phyloP scores from a whole-genome alignment of 345 rosid genomes.

The Pistacia vera region DNA sequence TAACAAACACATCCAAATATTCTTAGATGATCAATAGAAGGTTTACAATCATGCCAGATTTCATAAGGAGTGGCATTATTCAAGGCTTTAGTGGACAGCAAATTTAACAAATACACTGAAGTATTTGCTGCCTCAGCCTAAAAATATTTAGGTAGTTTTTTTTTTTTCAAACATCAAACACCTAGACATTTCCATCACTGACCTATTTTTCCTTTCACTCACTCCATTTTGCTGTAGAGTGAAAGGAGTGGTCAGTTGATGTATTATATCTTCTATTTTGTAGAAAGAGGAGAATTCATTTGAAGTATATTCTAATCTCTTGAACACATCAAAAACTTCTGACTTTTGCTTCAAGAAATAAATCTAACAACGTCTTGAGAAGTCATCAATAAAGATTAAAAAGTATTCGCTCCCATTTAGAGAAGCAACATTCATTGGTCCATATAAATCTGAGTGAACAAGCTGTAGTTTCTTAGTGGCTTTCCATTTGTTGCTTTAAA shows the following conservation, averaged over 20 bases:
- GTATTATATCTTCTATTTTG: background rate
- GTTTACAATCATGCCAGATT: background rate
- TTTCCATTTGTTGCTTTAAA: too few relatives aligned
- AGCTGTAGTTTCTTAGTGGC: too few relatives aligned
- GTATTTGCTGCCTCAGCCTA: too few relatives aligned
- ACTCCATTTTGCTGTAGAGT: background rate
- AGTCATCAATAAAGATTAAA: too few relatives aligned
- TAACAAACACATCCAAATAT: background rate
- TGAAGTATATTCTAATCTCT: background rate
- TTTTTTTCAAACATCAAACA: background rate
- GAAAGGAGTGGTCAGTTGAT: background rate
- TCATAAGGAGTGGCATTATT: background rate
- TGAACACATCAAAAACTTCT: too few relatives aligned
- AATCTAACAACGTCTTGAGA: too few relatives aligned
- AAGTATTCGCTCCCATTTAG: too few relatives aligned
- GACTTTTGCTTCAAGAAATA: too few relatives aligned
- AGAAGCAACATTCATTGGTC: too few relatives aligned
- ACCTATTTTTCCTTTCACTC: background rate
- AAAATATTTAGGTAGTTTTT: background rate
- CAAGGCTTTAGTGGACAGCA: too few relatives aligned
- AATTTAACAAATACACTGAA: too few relatives aligned
- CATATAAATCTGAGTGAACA: too few relatives aligned
- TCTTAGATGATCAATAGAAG: background rate
- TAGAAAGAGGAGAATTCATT: background rate
- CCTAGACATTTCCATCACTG: background rate